These are phyloP conservation scores for Anthoceros angustus DNA, from an alignment of 225 moss, liverwort and hornwort genomes.

Conservation along the genomic window DNA sequence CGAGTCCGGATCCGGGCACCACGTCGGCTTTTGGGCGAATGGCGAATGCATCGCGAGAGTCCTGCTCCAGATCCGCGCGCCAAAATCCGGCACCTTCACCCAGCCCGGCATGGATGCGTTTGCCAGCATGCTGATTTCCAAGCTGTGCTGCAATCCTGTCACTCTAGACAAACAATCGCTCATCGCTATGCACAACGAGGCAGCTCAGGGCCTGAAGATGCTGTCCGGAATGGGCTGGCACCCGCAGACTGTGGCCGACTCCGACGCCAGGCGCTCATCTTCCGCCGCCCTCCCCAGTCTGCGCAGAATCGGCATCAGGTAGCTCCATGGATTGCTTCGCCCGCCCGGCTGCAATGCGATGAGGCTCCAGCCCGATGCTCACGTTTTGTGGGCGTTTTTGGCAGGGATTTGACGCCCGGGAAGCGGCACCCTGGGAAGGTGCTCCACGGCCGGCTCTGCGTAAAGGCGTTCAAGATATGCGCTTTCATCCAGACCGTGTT, in stretches of 20 bases:
- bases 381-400: not conserved
- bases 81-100: not conserved
- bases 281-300: not conserved
- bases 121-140: conserved; percentile 4
- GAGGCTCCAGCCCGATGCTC: not conserved
- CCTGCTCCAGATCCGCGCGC: not conserved
- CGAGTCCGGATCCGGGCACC: not conserved
- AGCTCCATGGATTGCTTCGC: not conserved
- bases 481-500: not conserved
- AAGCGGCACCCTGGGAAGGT: conserved; percentile 3
- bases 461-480: conserved; percentile 1
- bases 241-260: not conserved
- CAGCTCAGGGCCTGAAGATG: conserved; percentile 2
- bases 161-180: not conserved
- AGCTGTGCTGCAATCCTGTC: not conserved
- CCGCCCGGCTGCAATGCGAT: not conserved
- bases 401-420: conserved; percentile 4
- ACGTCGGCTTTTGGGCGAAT: not conserved
- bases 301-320: conserved; percentile 5
- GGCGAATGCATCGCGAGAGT: not conserved
- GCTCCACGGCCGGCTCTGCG: not conserved
- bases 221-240: not conserved
- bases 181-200: not conserved
- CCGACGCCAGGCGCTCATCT: not conserved
- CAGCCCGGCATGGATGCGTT: not conserved